These are phyloP conservation scores for Oryza officinalis DNA, from an alignment of 176 grass and related monocot genomes.

Conservation along the genomic window DNA sequence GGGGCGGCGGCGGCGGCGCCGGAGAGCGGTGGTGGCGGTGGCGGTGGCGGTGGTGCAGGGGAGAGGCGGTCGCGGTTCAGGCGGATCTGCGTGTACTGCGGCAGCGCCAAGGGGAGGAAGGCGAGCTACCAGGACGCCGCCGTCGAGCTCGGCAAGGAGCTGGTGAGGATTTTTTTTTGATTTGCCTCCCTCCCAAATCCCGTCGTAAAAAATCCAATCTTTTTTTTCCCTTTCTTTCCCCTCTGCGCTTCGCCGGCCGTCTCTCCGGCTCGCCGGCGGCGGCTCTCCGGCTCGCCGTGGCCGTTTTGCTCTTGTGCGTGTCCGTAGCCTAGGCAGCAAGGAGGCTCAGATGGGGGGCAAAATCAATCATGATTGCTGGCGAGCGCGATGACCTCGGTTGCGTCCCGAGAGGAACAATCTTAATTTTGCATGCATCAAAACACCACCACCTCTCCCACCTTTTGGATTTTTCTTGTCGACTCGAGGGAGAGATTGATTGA, in stretches of 20 bases:
- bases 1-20: neutral
- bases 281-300: neutral
- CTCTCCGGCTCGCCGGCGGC: too few relatives aligned
- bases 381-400: constrained; percentile 35
- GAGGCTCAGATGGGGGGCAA: too few relatives aligned
- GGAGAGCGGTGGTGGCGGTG: constrained; percentile 2
- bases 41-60: neutral
- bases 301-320: neutral
- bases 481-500: too few relatives aligned
- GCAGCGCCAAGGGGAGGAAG: constrained; percentile 75
- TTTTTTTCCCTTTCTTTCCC: neutral
- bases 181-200: neutral
- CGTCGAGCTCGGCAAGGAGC: constrained; percentile 77
- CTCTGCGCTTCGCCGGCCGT: neutral
- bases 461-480: neutral
- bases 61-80: constrained; percentile 66
- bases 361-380: constrained; percentile 7
- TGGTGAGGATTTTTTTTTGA: constrained; percentile 43
- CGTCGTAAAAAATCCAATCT: neutral
- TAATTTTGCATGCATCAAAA: neutral
- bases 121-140: constrained; percentile 81
- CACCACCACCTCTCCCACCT: neutral
- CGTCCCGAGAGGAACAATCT: constrained; percentile 27
- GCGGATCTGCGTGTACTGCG: constrained; percentile 92
- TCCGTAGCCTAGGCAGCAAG: neutral